Base-by-base conservation (phyloP, 768 basidiomycete genomes). In the Mrakia frigida region DNA sequence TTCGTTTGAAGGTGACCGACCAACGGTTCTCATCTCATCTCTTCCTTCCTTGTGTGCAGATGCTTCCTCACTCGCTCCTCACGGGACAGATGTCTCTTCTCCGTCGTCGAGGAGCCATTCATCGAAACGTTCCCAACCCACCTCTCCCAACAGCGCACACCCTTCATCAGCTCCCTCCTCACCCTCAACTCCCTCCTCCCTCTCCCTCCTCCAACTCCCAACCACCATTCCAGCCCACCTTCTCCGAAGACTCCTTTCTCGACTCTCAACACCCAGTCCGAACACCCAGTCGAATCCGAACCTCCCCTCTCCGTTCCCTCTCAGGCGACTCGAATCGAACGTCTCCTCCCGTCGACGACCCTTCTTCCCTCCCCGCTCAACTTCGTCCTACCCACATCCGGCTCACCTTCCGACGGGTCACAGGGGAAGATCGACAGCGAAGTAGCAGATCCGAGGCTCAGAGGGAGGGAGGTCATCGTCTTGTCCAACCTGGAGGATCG, bases 21-120 rank as follows among this genome's bases (percentile, higher is more conserved):
- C 6, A 53, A 13, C 43, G n/a, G 14, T 33, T 11, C n/a, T 21
- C 56, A 33, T 60, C 33, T 43, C 31, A 23, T 6, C 31, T 56
- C 14, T 33, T 28, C 16, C 43, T 14, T 46, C 43, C 37, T 2
- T 23, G 28, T n/a, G n/a, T n/a, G n/a, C 59, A 74, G 73, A 74
- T 74, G 73, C 73, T 74, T 28, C 39, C 59, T 46, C 73, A 74
- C 56, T 60, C 73, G 16, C 73, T 74, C 10, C 56, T 74, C 5
- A 74, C 73, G 14, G 73, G 73, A 23, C 73, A 74, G 25, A 59
- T 74, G 18, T 74, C 73, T 21, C 56, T 74, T 18, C 73, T 74
- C 23, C 73, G 73, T 39, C 73, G 73, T 18, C 73, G 73, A 28
- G 73, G 73, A 41, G 73, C 73, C 21, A 63, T 74, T 5, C 73